A percentile compares a stretch with the other conserved stretches of the same genome.
These are phyloP conservation scores for Plenodomus tracheiphilus DNA, from an alignment of 2,329 filamentous ascomycete genomes.

Conservation along the genomic window DNA sequence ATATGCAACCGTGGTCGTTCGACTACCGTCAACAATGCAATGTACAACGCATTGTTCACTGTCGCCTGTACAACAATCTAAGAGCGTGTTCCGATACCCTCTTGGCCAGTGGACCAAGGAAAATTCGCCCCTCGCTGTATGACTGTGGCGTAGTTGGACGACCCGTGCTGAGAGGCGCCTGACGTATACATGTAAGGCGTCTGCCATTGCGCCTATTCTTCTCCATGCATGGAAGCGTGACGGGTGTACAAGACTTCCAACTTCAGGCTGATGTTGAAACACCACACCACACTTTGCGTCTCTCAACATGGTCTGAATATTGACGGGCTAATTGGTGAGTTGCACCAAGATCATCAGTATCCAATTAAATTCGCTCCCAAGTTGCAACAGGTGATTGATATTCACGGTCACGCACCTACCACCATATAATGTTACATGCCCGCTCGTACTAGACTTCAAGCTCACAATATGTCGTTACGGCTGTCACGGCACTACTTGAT, in stretches of 20 bases:
- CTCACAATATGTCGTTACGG: slow-evolving; percentile 1
- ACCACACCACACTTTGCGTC: not conserved
- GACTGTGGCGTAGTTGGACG: slow-evolving; percentile 21
- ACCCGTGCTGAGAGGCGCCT: slow-evolving; percentile 5
- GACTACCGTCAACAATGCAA: not conserved
- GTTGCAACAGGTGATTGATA: slow-evolving; percentile 3
- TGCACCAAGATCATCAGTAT: not conserved
- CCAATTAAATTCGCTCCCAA: not conserved
- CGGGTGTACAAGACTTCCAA: not conserved
- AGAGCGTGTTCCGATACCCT: not conserved
- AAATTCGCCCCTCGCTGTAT: slow-evolving; percentile 8
- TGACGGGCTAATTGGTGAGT: not conserved
- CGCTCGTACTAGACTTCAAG: slow-evolving; percentile 10
- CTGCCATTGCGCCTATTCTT: not conserved
- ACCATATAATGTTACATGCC: slow-evolving; percentile 13
- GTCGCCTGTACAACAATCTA: not conserved
- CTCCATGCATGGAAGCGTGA: not conserved
- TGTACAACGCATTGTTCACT: not conserved
- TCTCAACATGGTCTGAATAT: not conserved
- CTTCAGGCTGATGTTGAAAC: not conserved
- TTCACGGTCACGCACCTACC: slow-evolving; percentile 16
- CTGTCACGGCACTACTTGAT: slow-evolving; percentile 7
- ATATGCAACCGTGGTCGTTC: not conserved
- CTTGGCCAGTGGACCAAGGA: not conserved
- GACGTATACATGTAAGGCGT: not conserved